Evolutionary conservation across 164 flowering plant species (phyloP).

Genomic region (Euptelea pleiosperma): DNA sequence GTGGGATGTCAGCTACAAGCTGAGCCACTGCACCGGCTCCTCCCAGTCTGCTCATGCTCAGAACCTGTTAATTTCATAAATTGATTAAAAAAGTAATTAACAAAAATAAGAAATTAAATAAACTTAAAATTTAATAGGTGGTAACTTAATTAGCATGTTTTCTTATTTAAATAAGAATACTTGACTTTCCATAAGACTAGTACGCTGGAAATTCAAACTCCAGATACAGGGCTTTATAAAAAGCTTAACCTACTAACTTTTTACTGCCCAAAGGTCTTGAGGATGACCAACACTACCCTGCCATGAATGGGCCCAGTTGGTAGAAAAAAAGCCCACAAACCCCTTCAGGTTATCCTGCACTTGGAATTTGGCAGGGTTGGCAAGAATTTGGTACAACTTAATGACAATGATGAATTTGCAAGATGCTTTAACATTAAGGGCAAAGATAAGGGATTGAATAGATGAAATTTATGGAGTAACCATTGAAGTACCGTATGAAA

Average conservation of each 20-base stretch:
- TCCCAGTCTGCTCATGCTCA: conserved; percentile 97
- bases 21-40: conserved; percentile 97
- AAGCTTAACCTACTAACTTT: background rate
- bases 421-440: no score
- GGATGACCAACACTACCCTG: background rate
- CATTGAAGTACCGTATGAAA: no score
- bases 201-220: background rate
- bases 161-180: background rate
- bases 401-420: no score
- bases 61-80: conserved; percentile 49
- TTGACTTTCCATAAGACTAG: background rate
- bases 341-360: no score
- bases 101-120: background rate
- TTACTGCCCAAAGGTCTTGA: background rate
- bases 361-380: no score
- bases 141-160: no score
- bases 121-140: no score
- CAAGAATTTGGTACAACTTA: no score
- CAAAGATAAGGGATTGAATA: no score
- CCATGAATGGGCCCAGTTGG: no score
- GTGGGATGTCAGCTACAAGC: conserved; percentile 81
- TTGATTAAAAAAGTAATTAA: background rate
- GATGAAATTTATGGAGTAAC: no score
- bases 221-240: background rate
- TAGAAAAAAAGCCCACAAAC: no score